Conservation (phyloP, 1,284 basidiomycete genomes). For the Leccinum fallax region DNA sequence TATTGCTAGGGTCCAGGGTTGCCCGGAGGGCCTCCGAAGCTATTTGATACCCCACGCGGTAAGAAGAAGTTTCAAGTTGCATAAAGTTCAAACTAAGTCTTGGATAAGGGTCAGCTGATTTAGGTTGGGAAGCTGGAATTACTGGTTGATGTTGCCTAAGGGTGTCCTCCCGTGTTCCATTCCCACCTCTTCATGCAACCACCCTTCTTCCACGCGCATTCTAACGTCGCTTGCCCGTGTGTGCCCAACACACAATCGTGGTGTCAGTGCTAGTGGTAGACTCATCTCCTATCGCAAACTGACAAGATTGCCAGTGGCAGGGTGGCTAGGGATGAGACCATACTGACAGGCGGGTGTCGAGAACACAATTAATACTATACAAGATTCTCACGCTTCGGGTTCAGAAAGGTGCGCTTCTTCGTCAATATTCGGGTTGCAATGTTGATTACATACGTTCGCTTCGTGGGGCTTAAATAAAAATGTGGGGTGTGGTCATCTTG, state of each 20-base stretch:
- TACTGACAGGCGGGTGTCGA: too few species aligned
- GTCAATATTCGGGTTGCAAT: neutral
- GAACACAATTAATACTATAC: too few species aligned
- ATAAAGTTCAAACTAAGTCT: neutral
- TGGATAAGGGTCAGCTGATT: neutral
- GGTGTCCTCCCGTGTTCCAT: neutral
- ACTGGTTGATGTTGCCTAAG: too few species aligned
- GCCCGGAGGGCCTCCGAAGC: too few species aligned
- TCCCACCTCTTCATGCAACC: neutral
- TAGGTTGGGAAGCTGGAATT: neutral
- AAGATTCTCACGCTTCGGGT: neutral
- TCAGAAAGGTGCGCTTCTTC: slow-evolving; percentile 7
- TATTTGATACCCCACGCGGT: neutral
- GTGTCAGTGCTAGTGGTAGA: neutral
- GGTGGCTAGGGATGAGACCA: neutral
- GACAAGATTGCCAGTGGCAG: neutral
- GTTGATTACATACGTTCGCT: slow-evolving; percentile 1
- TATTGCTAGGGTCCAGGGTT: neutral
- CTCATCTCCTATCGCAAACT: neutral
- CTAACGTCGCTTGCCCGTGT: neutral
- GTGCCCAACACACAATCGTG: neutral
- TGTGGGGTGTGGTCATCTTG: neutral
- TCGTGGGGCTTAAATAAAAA: slow-evolving; percentile 18
- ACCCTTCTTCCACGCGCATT: neutral
- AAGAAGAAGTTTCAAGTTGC: neutral